These are phyloP conservation scores for Lathyrus oleraceus DNA, from an alignment of 306 rosid genomes.

Conservation along the genomic window DNA sequence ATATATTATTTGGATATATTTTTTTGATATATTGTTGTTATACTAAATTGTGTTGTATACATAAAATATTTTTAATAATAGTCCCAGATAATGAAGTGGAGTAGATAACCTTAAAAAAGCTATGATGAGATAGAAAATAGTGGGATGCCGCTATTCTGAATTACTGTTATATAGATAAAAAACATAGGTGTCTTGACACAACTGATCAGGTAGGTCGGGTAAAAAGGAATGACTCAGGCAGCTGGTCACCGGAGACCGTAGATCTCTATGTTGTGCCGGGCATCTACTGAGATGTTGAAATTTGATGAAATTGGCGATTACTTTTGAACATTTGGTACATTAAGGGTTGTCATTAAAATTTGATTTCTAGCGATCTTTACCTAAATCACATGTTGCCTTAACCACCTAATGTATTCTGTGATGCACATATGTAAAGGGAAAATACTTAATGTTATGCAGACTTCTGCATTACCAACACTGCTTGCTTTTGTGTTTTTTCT, in stretches of 20 bases:
- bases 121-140: background rate
- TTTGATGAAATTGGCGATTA: conserved; percentile 10
- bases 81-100: background rate
- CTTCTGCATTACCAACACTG: background rate
- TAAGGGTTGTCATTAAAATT: background rate
- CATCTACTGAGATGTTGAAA: background rate
- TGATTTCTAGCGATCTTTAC: background rate
- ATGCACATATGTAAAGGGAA: background rate
- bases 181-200: background rate
- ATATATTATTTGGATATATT: too few relatives aligned
- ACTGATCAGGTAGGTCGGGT: background rate
- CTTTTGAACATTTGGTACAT: conserved; percentile 4
- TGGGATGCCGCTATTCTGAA: background rate
- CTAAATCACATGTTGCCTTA: background rate
- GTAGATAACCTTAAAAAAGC: background rate
- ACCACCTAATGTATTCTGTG: background rate
- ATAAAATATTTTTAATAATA: background rate
- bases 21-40: background rate
- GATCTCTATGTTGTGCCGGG: too few relatives aligned
- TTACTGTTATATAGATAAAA: too few relatives aligned
- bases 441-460: background rate
- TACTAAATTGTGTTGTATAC: background rate
- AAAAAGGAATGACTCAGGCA: background rate
- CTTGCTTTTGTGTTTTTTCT: conserved; percentile 18
- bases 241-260: background rate